phyloP scores from a whole-genome alignment of 352 stramenopile genomes.

The Globisporangium polare region DNA sequence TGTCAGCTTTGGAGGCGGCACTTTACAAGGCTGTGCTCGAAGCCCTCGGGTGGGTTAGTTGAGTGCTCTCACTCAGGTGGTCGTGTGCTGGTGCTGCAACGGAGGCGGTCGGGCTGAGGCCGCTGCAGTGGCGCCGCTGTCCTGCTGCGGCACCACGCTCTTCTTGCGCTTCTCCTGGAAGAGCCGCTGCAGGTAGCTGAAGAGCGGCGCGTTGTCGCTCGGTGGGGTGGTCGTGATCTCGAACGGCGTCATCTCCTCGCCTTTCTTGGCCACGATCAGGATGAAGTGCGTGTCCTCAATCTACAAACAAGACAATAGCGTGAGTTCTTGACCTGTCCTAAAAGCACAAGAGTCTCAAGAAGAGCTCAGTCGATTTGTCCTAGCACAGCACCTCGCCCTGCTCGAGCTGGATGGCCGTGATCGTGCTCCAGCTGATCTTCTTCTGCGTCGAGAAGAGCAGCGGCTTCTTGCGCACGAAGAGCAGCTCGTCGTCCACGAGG shows the following conservation, averaged over 20 bases:
- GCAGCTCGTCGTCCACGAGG: conserved; percentile 23
- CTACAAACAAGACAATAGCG: conserved; percentile 2
- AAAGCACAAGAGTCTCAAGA: not conserved
- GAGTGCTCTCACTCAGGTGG: not conserved
- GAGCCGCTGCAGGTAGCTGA: conserved; percentile 21
- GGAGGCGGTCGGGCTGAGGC: not conserved
- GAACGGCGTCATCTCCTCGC: conserved; percentile 25
- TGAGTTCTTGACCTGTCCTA: too few species aligned
- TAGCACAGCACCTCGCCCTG: conserved; percentile 10
- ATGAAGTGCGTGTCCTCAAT: conserved; percentile 34
- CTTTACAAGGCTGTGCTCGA: not conserved
- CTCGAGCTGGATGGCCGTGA: conserved; percentile 39
- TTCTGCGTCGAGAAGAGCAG: conserved; percentile 29
- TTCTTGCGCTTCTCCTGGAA: conserved; percentile 24
- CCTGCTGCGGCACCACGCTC: conserved; percentile 10
- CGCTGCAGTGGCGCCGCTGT: not conserved
- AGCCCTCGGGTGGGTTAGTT: too few species aligned
- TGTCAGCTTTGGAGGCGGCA: too few species aligned
- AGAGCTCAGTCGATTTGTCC: not conserved
- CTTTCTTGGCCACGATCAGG: conserved; percentile 27
- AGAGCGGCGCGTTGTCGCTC: conserved; percentile 21
- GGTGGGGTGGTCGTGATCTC: conserved; percentile 27
- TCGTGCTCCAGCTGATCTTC: conserved; percentile 23
- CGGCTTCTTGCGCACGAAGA: conserved; percentile 31
- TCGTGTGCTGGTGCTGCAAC: conserved; percentile 11